phyloP scores from a whole-genome alignment of 495 filamentous ascomycete genomes.

The Xylaria intraflava region DNA sequence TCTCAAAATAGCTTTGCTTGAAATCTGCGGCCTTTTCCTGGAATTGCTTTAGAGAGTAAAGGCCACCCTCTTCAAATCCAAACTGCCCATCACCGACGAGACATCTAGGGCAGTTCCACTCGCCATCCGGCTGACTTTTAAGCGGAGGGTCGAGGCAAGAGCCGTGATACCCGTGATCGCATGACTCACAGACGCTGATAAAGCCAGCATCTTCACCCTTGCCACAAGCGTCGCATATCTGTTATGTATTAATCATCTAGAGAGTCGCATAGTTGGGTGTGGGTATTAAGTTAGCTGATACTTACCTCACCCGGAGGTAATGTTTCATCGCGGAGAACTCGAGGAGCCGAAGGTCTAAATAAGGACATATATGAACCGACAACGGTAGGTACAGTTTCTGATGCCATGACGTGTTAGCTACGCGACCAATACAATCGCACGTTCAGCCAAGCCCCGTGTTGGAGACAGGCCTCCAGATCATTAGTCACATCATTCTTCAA shows the following conservation, averaged over 20 bases:
- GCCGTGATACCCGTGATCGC: constrained; percentile 83
- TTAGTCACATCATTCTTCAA: background rate
- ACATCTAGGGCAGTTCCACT: constrained; percentile 96
- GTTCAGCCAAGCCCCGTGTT: background rate
- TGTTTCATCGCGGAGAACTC: constrained; percentile 60
- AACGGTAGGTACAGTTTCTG: constrained; percentile 81
- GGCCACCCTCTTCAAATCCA: constrained; percentile 92
- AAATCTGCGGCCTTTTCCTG: constrained; percentile 94
- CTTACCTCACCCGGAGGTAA: constrained; percentile 70
- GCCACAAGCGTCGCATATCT: constrained; percentile 86
- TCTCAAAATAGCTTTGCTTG: constrained; percentile 87
- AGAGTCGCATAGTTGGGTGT: background rate
- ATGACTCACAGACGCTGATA: constrained; percentile 85
- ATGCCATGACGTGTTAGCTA: constrained; percentile 31
- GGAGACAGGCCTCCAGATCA: background rate
- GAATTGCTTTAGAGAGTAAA: constrained; percentile 94
- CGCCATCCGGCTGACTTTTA: constrained; percentile 69
- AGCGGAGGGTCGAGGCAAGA: constrained; percentile 83
- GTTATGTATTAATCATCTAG: constrained; percentile 17
- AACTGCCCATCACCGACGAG: constrained; percentile 95
- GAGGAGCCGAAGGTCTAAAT: constrained; percentile 72
- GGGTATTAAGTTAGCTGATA: background rate
- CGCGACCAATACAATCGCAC: constrained; percentile 17
- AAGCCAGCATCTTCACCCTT: constrained; percentile 60
- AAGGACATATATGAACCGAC: constrained; percentile 96